Conservation (phyloP, 163 green algal species). For the Scenedesmus sp. region DNA sequence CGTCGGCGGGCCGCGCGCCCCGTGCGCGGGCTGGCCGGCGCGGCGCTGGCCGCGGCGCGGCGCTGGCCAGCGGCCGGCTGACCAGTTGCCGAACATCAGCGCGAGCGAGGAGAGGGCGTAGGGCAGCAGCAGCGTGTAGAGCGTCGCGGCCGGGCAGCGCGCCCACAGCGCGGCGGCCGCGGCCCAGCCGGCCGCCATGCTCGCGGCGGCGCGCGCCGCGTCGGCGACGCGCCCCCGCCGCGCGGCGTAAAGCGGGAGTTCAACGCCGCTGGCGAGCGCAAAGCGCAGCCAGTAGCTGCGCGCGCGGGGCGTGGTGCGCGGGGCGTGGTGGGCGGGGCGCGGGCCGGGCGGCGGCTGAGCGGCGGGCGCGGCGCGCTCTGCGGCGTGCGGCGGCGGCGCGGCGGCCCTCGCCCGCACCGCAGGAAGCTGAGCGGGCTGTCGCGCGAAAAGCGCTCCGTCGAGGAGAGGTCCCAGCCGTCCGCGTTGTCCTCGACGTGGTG, state of each 20-base stretch:
- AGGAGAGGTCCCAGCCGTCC: constrained; percentile 72
- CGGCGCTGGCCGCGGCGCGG: no score
- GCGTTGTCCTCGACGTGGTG: constrained; percentile 90
- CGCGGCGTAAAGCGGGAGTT: constrained; percentile 79
- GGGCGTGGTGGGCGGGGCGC: no score
- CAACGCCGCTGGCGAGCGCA: constrained; percentile 67
- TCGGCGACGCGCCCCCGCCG: constrained; percentile 49
- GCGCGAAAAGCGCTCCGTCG: constrained; percentile 85
- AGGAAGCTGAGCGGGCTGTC: constrained; percentile 80
- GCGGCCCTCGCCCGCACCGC: constrained; percentile 46
- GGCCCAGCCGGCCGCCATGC: constrained; percentile 59
- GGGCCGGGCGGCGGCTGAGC: constrained; percentile 60
- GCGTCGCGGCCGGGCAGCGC: constrained; percentile 63
- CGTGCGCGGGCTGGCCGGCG: no score
- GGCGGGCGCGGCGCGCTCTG: no score
- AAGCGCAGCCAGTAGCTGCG: constrained; percentile 90
- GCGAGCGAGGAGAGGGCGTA: constrained; percentile 79
- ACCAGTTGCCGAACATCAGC: constrained; percentile 96
- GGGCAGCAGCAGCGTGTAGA: constrained; percentile 82
- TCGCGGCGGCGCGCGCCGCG: constrained; percentile 44
- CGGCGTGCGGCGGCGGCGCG: background rate
- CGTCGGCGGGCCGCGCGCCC: no score
- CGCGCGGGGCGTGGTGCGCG: no score
- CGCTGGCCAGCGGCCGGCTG: background rate
- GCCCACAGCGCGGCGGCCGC: constrained; percentile 50